Evolutionary conservation across 768 basidiomycete species (phyloP).

Genomic region (Lactarius pseudohatsudake): DNA sequence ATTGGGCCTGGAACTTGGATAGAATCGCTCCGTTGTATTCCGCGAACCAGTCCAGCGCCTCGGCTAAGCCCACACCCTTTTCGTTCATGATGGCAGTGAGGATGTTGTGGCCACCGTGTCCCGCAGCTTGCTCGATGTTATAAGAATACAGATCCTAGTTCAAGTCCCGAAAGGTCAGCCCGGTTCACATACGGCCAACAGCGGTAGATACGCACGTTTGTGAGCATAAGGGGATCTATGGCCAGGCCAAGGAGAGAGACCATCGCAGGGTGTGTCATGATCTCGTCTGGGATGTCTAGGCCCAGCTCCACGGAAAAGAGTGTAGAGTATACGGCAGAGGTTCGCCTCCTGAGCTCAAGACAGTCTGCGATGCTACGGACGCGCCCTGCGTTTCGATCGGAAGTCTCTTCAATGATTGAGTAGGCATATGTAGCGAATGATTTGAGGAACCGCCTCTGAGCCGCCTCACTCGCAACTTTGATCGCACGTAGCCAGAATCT

Average conservation of each 20-base stretch:
- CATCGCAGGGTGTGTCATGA: slow-evolving; percentile 42
- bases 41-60: slow-evolving; percentile 41
- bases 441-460: slow-evolving; percentile 40
- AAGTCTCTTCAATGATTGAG: slow-evolving; percentile 36
- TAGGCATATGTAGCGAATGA: slow-evolving; percentile 38
- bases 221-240: slow-evolving; percentile 42
- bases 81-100: slow-evolving; percentile 45
- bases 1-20: slow-evolving; percentile 37
- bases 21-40: slow-evolving; percentile 30
- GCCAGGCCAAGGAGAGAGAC: slow-evolving; percentile 33
- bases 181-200: neutral
- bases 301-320: slow-evolving; percentile 39
- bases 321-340: slow-evolving; percentile 40
- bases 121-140: slow-evolving; percentile 42
- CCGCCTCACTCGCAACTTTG: slow-evolving; percentile 32
- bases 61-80: slow-evolving; percentile 36
- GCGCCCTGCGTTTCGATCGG: slow-evolving; percentile 37
- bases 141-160: slow-evolving; percentile 43
- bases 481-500: neutral
- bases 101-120: slow-evolving; percentile 43
- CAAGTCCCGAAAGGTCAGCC: neutral
- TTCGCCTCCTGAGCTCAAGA: slow-evolving; percentile 41
- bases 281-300: slow-evolving; percentile 42
- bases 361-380: slow-evolving; percentile 44
- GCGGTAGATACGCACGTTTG: slow-evolving; percentile 37